Evolutionary conservation across 345 rosid genomes (phyloP).

Genomic region (Corchorus capsularis): DNA sequence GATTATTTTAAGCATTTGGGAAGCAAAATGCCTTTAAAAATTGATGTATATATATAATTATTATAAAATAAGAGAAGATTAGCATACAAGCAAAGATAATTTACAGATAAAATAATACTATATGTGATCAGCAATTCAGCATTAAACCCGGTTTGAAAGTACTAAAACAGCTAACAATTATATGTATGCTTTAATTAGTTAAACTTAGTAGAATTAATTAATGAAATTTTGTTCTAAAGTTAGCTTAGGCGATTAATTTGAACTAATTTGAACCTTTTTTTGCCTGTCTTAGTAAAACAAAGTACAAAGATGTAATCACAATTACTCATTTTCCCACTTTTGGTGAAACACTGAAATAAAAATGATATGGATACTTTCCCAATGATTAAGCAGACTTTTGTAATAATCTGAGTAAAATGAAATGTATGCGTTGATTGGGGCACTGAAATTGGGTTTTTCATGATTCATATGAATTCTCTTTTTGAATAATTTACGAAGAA

Average conservation of each 20-base stretch:
- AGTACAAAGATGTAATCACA: neutral
- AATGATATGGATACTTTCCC: neutral
- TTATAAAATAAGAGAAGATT: neutral
- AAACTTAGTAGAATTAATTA: neutral
- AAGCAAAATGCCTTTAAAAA: neutral
- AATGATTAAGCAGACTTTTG: constrained; percentile 8
- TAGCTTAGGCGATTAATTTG: neutral
- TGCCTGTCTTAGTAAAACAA: neutral
- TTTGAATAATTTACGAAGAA: neutral
- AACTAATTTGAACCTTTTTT: neutral
- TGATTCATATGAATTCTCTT: constrained; percentile 1
- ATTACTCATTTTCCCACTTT: neutral
- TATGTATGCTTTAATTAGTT: neutral
- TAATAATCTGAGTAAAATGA: neutral
- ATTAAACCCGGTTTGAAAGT: neutral
- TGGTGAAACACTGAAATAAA: neutral
- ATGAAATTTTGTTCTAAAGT: neutral
- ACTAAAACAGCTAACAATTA: neutral
- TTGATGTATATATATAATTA: neutral
- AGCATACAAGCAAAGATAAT: neutral
- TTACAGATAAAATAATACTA: neutral
- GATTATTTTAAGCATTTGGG: neutral
- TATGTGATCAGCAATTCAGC: neutral
- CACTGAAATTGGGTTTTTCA: neutral
- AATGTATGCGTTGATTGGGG: constrained; percentile 14